Base-by-base conservation (phyloP, 2,329 filamentous ascomycete species). In the Paecilomyces variotii region DNA sequence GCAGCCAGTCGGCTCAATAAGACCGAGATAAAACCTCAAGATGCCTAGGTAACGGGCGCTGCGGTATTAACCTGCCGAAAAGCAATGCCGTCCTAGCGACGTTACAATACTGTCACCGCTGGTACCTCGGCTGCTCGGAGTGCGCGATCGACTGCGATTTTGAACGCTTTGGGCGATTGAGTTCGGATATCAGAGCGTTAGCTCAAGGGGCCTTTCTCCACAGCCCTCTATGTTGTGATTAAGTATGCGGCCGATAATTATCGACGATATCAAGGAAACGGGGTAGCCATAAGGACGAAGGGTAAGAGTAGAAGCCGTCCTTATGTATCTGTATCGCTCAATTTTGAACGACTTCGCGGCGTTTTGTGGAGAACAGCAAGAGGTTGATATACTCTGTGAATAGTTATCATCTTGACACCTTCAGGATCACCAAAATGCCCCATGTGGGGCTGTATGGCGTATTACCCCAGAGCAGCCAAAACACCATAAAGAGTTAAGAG, bases 211-310 rank as follows among this genome's bases (percentile, higher is more conserved):
- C 19, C n/a, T 24, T 19, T 45, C 35, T 45, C 35, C 35, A 45
- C 35, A 19, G 6, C 3, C 14, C 14, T 11, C 32, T 2, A 34
- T 10, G 19, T 45, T 19, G 14, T 45, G 4, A n/a, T n/a, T 14
- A n/a, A n/a, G 14, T n/a, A n/a, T 19, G n/a, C 19, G 6, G 39
- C n/a, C n/a, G 25, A 9, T 71, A 57, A 64, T 19, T 58, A 30
- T 34, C 10, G 10, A 5, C 10, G 57, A 57, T 65, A 67, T 69
- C 68, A 67, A 67, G 70, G 57, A 57, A 61, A 27, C n/a, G 11
- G 54, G 27, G 4, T 9, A 39, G 19, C n/a, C 7, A 19, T 32
- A 1, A 19, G 14, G 12, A 24, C 14, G 30, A 19, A 28, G 32
- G n/a, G 30, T 10, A 7, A 10, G 30, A 9, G 30, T 32, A 9